A percentile compares a stretch with the other conserved stretches of the same genome.
Evolutionary conservation across 306 rosid species (phyloP).

Genomic region (Sicyos baderoa): DNA sequence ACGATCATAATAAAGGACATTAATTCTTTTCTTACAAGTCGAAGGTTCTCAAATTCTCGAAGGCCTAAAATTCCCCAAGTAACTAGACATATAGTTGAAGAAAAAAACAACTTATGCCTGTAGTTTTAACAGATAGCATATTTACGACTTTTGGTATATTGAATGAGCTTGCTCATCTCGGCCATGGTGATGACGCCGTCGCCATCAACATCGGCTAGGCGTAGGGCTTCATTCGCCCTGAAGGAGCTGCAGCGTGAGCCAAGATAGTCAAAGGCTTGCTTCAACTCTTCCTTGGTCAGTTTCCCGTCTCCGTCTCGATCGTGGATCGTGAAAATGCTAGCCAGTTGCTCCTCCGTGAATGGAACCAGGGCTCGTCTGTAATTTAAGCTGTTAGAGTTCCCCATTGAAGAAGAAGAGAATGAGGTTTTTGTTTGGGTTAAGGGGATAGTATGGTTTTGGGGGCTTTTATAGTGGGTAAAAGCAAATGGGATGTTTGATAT

Average conservation of each 20-base stretch:
- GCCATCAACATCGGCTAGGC: background rate
- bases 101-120: background rate
- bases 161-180: background rate
- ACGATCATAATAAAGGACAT: too few relatives aligned
- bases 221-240: background rate
- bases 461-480: background rate
- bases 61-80: too few relatives aligned
- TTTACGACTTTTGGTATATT: background rate
- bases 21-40: too few relatives aligned
- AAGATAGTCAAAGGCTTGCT: constrained; percentile 13
- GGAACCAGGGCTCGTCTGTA: background rate
- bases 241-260: background rate
- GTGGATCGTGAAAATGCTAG: background rate
- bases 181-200: background rate
- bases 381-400: background rate
- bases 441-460: background rate
- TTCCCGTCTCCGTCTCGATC: constrained; percentile 22
- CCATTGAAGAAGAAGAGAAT: background rate
- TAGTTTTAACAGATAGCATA: background rate
- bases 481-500: background rate
- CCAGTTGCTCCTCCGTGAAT: constrained; percentile 9
- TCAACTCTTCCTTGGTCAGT: constrained; percentile 22
- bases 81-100: too few relatives aligned
- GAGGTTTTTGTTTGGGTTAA: background rate
- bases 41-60: too few relatives aligned